These are phyloP conservation scores for Yarrowia deformans DNA, from an alignment of 805 yeast genomes.

Conservation along the genomic window DNA sequence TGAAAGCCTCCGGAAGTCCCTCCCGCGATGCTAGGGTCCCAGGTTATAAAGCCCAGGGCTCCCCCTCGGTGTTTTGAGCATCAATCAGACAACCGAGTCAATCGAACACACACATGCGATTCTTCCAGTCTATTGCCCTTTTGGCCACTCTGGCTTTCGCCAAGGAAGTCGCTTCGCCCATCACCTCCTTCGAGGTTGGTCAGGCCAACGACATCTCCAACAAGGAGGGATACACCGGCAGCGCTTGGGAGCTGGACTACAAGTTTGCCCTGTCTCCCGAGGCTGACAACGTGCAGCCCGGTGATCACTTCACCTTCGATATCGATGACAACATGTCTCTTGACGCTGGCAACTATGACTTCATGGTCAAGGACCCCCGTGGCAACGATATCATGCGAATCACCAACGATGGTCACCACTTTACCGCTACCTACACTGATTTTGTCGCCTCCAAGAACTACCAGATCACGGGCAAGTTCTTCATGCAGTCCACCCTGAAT, in stretches of 20 bases:
- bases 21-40: too few species aligned
- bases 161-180: slow-evolving; percentile 30
- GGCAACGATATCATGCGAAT: slow-evolving; percentile 27
- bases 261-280: slow-evolving; percentile 24
- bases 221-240: slow-evolving; percentile 10
- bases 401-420: slow-evolving; percentile 23
- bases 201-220: neutral
- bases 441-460: neutral
- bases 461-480: neutral
- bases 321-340: neutral
- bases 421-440: slow-evolving; percentile 21
- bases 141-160: neutral
- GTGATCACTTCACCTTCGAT: slow-evolving; percentile 24
- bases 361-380: slow-evolving; percentile 17
- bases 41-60: too few species aligned
- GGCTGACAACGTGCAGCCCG: slow-evolving; percentile 12
- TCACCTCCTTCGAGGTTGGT: slow-evolving; percentile 17
- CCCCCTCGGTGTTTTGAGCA: too few species aligned
- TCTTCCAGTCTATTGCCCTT: too few species aligned
- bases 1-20: too few species aligned
- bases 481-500: neutral
- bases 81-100: too few species aligned
- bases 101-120: too few species aligned
- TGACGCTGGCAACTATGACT: slow-evolving; percentile 16
- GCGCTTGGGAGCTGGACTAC: slow-evolving; percentile 23